Base-by-base conservation (phyloP, 768 basidiomycete genomes). In the Pulveroboletus sp. region DNA sequence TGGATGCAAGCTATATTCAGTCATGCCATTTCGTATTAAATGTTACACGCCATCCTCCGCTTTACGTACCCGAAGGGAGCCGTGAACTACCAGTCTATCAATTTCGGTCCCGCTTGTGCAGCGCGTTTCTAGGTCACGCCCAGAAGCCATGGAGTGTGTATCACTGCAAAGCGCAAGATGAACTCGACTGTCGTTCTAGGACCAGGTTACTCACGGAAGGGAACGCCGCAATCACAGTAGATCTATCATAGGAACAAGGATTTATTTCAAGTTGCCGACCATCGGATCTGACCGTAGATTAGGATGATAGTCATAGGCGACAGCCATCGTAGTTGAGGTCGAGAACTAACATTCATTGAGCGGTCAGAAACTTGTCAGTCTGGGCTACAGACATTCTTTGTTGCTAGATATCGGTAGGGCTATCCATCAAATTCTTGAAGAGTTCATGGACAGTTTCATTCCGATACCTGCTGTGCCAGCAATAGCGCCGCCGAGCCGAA, bases 351-450 rank as follows among this genome's bases (percentile, higher is more conserved):
- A n/a, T n/a, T n/a, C n/a, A n/a, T n/a, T n/a, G n/a, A n/a, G n/a
- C n/a, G n/a, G 5, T 44, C 45, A 16, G 30, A 17, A 10, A 3
- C 11, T 12, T 2, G 13, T 11, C 14, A 26, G n/a, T n/a, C 16
- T 26, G 27, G 30, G 13, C 39, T 34, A 50, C 49, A 34, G 13
- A 50, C 49, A 36, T 45, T 50, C 49, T 50, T 12, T 50, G 49
- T 32, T 38, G 43, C 49, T 24, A 36, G 24, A 39, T 47, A 23
- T 37, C 17, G 14, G 35, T 14, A 11, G 51, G 35, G 37, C 29
- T 19, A 11, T 52, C 29, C 16, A 27, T 31, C 10, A 52, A 24
- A n/a, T 52, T 48, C 40, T 6, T 30, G 35, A 52, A 27, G 3
- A 52, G 23, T 16, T 52, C 34, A n/a, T n/a, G n/a, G n/a, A n/a